A percentile compares a stretch with the other conserved stretches of the same genome.
These are phyloP conservation scores for Capillidium rhysosporum DNA, from an alignment of 371 early-diverging fungal species.

Conservation along the genomic window DNA sequence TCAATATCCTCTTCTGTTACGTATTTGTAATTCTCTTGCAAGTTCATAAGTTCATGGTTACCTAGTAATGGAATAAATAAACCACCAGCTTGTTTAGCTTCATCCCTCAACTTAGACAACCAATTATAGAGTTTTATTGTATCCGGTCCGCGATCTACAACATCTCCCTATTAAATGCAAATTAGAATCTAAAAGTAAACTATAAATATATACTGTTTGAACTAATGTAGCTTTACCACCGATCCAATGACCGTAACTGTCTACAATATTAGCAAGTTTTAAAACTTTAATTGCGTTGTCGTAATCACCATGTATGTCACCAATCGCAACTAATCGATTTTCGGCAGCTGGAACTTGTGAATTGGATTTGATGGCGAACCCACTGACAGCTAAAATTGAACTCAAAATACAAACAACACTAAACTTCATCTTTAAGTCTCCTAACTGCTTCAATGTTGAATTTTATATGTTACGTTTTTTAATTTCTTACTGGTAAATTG, in stretches of 20 bases:
- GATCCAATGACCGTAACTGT: slow-evolving; percentile 35
- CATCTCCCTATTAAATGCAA: too few species aligned
- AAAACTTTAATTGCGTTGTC: slow-evolving; percentile 28
- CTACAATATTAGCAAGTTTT: slow-evolving; percentile 32
- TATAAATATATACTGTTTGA: too few species aligned
- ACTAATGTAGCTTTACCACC: slow-evolving; percentile 30
- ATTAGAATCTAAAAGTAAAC: too few species aligned
- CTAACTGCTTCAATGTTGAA: too few species aligned
- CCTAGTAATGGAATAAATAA: slow-evolving; percentile 28
- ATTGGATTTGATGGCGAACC: too few species aligned
- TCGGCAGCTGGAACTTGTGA: neutral
- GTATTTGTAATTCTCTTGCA: slow-evolving; percentile 45
- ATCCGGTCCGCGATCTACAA: slow-evolving; percentile 48
- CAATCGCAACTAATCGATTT: slow-evolving; percentile 43
- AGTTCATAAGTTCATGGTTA: slow-evolving; percentile 36
- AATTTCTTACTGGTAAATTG: too few species aligned
- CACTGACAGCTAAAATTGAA: too few species aligned
- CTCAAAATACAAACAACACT: too few species aligned
- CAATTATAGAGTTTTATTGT: slow-evolving; percentile 42
- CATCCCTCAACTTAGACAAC: slow-evolving; percentile 26
- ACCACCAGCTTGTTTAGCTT: slow-evolving; percentile 34
- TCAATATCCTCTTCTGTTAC: slow-evolving; percentile 36
- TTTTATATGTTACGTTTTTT: too few species aligned
- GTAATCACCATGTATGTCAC: slow-evolving; percentile 59
- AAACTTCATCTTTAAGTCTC: too few species aligned